These are phyloP conservation scores for Dimargaris cristalligena DNA, from an alignment of 192 early-diverging fungal species.

Conservation along the genomic window DNA sequence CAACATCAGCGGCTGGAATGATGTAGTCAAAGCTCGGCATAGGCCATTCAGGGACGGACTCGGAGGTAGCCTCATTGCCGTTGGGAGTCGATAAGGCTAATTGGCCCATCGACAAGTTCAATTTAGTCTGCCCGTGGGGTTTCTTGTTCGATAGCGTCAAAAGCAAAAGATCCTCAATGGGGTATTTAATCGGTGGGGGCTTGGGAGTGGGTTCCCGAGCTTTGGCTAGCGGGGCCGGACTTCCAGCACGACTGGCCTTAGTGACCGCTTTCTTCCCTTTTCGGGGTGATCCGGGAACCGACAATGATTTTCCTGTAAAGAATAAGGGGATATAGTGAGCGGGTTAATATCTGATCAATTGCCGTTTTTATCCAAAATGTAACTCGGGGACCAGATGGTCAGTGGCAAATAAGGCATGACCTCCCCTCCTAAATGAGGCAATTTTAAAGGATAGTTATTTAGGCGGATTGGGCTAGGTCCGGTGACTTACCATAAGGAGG, in stretches of 20 bases:
- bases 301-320: too few species aligned
- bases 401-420: too few species aligned
- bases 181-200: slow-evolving; percentile 33
- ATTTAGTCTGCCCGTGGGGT: background rate
- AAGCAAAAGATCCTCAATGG: slow-evolving; percentile 60
- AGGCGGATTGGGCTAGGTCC: too few species aligned
- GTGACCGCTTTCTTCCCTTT: too few species aligned
- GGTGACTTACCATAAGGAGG: too few species aligned
- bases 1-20: background rate
- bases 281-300: too few species aligned
- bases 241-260: background rate
- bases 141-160: slow-evolving; percentile 15
- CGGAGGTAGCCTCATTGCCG: slow-evolving; percentile 3
- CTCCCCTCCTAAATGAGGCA: too few species aligned
- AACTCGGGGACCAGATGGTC: too few species aligned
- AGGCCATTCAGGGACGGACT: slow-evolving; percentile 8
- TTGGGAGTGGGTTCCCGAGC: slow-evolving; percentile 6
- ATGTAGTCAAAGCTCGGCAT: slow-evolving; percentile 4
- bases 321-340: too few species aligned
- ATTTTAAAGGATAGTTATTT: too few species aligned
- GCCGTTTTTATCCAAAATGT: too few species aligned
- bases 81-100: background rate
- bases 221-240: background rate
- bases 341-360: too few species aligned
- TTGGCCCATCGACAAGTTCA: slow-evolving; percentile 1